These are phyloP conservation scores for Candida pini DNA, from an alignment of 805 yeast species.

Conservation along the genomic window DNA sequence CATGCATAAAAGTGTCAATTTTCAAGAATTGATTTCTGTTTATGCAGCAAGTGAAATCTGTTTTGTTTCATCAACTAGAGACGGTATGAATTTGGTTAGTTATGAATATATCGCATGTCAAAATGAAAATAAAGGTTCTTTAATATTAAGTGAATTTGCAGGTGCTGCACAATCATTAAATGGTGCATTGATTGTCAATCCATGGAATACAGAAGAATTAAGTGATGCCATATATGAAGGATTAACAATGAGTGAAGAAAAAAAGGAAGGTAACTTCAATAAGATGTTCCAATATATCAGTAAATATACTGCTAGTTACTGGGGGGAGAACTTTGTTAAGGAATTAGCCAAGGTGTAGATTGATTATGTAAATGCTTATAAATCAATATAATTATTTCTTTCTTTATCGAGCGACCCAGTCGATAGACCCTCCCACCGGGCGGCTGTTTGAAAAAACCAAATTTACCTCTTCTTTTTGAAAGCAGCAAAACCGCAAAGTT, in stretches of 20 bases:
- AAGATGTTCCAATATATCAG: constrained; percentile 82
- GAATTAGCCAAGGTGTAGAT: constrained; percentile 50
- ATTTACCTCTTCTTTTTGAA: too few relatives aligned
- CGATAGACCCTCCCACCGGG: too few relatives aligned
- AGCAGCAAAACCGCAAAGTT: too few relatives aligned
- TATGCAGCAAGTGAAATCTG: constrained; percentile 87
- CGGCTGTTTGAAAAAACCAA: too few relatives aligned
- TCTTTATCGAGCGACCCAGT: too few relatives aligned
- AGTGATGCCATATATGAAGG: constrained; percentile 83
- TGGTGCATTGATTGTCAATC: constrained; percentile 91
- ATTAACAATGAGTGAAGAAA: constrained; percentile 78
- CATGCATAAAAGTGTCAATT: constrained; percentile 86
- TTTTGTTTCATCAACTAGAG: constrained; percentile 89
- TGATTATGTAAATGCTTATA: too few relatives aligned
- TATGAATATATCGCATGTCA: constrained; percentile 98
- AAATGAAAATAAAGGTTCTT: constrained; percentile 69
- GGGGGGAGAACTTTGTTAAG: constrained; percentile 95
- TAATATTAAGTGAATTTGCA: constrained; percentile 89
- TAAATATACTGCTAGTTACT: constrained; percentile 89
- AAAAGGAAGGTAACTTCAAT: constrained; percentile 69
- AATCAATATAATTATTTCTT: too few relatives aligned
- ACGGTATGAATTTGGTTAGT: constrained; percentile 96
- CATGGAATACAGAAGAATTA: constrained; percentile 97
- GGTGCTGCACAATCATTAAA: constrained; percentile 99
- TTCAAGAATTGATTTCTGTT: constrained; percentile 85